These are phyloP conservation scores for Lipomyces yamadae DNA, from an alignment of 805 yeast species.

Conservation along the genomic window DNA sequence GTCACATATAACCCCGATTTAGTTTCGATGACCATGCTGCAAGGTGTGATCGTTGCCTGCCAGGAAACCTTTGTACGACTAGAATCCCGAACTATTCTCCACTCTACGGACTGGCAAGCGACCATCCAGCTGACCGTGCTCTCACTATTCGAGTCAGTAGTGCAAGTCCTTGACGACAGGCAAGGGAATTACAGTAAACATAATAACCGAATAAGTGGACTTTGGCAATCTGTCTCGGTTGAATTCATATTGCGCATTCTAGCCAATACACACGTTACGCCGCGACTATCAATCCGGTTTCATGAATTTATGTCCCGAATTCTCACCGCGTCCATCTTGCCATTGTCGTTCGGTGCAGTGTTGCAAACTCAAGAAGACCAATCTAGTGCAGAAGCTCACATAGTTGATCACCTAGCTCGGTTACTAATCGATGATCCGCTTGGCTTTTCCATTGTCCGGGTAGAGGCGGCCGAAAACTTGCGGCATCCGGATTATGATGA, in stretches of 20 bases:
- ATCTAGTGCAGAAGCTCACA: background rate
- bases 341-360: slow-evolving; percentile 7
- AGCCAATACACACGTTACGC: slow-evolving; percentile 2
- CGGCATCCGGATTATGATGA: slow-evolving; percentile 8
- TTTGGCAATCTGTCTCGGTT: slow-evolving; percentile 26
- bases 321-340: background rate
- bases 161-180: background rate
- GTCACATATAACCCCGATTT: background rate
- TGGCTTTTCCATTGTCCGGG: background rate
- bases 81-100: slow-evolving; percentile 2
- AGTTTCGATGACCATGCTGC: slow-evolving; percentile 11
- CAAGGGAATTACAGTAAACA: background rate
- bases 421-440: background rate
- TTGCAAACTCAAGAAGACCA: slow-evolving; percentile 1
- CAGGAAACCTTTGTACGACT: slow-evolving; percentile 21
- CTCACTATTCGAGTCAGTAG: background rate
- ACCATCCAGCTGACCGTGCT: background rate
- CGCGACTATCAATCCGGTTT: slow-evolving; percentile 7
- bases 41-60: slow-evolving; percentile 12
- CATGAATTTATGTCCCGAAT: background rate
- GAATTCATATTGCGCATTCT: slow-evolving; percentile 20
- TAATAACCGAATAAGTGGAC: background rate
- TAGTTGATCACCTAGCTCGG: slow-evolving; percentile 1
- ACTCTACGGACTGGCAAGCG: slow-evolving; percentile 10
- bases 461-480: background rate